Conservation (phyloP, 495 filamentous ascomycete genomes). For the Aspergillus nidulans region DNA sequence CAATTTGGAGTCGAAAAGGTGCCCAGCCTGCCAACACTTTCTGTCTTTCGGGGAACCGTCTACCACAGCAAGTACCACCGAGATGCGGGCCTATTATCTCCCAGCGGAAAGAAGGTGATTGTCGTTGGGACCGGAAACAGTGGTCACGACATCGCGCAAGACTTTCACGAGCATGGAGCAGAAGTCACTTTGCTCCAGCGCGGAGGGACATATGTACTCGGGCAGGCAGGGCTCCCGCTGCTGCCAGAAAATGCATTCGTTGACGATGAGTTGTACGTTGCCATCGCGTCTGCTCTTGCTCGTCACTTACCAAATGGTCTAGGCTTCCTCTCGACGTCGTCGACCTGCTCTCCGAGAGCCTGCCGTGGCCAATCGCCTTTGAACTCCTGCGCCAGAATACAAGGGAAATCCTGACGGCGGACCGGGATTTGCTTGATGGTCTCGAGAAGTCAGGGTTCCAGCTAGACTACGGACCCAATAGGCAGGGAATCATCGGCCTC, state of each 20-base stretch:
- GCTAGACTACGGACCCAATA: slow-evolving; percentile 60
- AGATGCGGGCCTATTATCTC: slow-evolving; percentile 31
- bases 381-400: slow-evolving; percentile 48
- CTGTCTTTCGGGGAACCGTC: slow-evolving; percentile 42
- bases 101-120: slow-evolving; percentile 59
- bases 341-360: slow-evolving; percentile 53
- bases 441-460: slow-evolving; percentile 63
- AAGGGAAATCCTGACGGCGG: slow-evolving; percentile 39
- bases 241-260: slow-evolving; percentile 20
- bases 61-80: slow-evolving; percentile 41
- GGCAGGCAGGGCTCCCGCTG: slow-evolving; percentile 51
- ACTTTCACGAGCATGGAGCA: slow-evolving; percentile 69
- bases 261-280: not conserved
- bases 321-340: slow-evolving; percentile 44
- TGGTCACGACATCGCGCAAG: slow-evolving; percentile 78
- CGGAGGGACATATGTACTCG: slow-evolving; percentile 65
- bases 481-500: slow-evolving; percentile 59
- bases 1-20: slow-evolving; percentile 10
- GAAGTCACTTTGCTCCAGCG: slow-evolving; percentile 77
- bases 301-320: not conserved
- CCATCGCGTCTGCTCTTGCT: not conserved
- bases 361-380: slow-evolving; percentile 56
- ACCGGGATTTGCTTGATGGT: slow-evolving; percentile 53
- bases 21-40: slow-evolving; percentile 40
- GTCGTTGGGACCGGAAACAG: slow-evolving; percentile 80